phyloP scores from a whole-genome alignment of 495 filamentous ascomycete genomes.

The Xylaria cubensis region DNA sequence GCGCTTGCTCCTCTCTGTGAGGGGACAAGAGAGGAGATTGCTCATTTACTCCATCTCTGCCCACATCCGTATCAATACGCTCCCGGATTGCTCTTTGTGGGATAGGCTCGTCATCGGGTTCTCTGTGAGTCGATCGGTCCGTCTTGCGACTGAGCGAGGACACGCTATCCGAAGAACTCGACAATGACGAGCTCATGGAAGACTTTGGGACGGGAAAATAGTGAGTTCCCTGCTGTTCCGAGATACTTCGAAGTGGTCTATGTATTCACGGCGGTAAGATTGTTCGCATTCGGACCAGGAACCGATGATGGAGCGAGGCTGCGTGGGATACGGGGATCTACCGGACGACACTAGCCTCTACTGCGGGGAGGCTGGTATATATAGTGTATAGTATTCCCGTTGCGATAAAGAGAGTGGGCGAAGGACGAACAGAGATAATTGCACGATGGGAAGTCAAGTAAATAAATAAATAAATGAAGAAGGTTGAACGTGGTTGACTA shows the following conservation, averaged over 20 bases:
- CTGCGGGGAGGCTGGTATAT: background rate
- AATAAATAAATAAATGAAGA: background rate
- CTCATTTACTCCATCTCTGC: slow-evolving; percentile 53
- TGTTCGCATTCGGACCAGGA: background rate
- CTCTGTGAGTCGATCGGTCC: slow-evolving; percentile 25
- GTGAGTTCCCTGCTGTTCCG: slow-evolving; percentile 9
- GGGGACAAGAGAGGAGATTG: slow-evolving; percentile 65
- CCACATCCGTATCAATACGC: slow-evolving; percentile 26
- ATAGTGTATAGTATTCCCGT: background rate
- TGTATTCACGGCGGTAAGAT: background rate
- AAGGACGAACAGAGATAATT: background rate
- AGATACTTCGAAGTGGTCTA: background rate
- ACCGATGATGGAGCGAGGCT: background rate
- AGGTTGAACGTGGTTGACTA: background rate
- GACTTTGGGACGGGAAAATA: background rate
- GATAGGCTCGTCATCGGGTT: slow-evolving; percentile 25
- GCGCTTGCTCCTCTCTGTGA: slow-evolving; percentile 47
- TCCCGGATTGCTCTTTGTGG: slow-evolving; percentile 34
- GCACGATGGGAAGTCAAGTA: background rate
- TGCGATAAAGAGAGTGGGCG: background rate
- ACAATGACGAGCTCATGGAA: slow-evolving; percentile 42
- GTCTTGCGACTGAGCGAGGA: slow-evolving; percentile 33
- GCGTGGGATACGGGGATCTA: background rate
- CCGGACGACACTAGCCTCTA: background rate
- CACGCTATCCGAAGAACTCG: slow-evolving; percentile 32